Base-by-base conservation (phyloP, 2,329 filamentous ascomycete genomes). In the Colletotrichum sp. region DNA sequence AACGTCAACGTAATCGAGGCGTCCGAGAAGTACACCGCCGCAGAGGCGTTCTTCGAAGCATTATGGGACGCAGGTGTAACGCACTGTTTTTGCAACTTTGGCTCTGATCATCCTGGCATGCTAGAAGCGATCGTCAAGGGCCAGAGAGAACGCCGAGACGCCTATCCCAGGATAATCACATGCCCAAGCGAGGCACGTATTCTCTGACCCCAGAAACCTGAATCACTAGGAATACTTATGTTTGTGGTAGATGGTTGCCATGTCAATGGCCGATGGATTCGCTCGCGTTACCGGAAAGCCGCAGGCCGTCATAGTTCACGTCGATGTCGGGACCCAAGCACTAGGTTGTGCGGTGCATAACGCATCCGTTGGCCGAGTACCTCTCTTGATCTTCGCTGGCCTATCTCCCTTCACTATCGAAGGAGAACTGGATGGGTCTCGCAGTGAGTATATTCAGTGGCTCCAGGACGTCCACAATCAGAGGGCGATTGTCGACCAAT, bases 391-490 rank as follows among this genome's bases (percentile, higher is more conserved):
- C 72, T 96, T 96, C 80, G 95, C 95, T 2, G 95, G 95, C 6
- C 86, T 96, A 18, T 95, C 92, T 13, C 95, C 95, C 0, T 95
- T 92, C 82, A 96, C 95, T 0, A 89, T 93, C 34, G 94, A 96
- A 80, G 95, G 95, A 18, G 95, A 96, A 84, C 91, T 94, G 85
- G 90, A 93, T 1, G 95, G 95, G 15, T 93, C 90, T n/a, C 89
- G 95, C 70, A 96, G 94, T 2, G 95, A 96, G 84, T 96, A 95
- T 82, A 96, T 96, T 79, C 95, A 96, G 83, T 96, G 95, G 94
- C 94, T 96, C 36, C 95, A 96, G 81, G 94, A 96, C 83, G 93
- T 96, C 4, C 94, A 94, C 0, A 94, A 96, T 80, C 95, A 96
- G 83, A 95, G 94, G 83, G 90, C 92, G 80, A 96, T 98, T 75